These are phyloP conservation scores for Pseudogymnoascus sp. DNA, from an alignment of 2,329 filamentous ascomycete species.

Conservation along the genomic window DNA sequence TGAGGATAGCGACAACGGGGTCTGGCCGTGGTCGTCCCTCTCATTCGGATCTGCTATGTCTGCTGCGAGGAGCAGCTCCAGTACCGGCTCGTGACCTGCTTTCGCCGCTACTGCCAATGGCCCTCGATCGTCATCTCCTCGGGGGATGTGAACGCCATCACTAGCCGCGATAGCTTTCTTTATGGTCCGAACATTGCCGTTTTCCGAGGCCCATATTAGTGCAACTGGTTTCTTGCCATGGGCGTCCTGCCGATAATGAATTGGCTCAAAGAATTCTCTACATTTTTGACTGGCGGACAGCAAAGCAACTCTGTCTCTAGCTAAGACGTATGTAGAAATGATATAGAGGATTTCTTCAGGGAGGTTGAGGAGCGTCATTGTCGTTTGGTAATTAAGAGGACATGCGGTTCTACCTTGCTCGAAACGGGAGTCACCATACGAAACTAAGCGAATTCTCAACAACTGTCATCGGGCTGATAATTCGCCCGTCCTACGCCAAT, in stretches of 20 bases:
- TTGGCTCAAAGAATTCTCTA: background rate
- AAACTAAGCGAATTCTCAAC: background rate
- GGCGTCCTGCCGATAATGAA: background rate
- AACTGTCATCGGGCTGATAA: background rate
- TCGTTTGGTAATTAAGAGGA: background rate
- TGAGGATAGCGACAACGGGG: slow-evolving; percentile 18
- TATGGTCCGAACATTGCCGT: background rate
- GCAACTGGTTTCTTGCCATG: background rate
- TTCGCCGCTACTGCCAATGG: background rate
- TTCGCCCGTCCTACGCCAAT: background rate
- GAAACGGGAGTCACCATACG: background rate
- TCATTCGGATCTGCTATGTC: background rate
- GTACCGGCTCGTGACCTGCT: slow-evolving; percentile 10
- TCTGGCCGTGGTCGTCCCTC: slow-evolving; percentile 11
- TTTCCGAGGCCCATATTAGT: background rate
- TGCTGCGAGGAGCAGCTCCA: slow-evolving; percentile 13
- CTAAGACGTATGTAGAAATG: background rate
- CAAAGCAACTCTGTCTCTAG: background rate
- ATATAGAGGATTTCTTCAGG: background rate
- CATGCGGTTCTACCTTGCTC: background rate
- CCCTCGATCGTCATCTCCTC: background rate
- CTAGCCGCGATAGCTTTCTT: background rate
- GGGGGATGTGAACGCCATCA: background rate
- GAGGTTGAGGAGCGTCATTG: background rate
- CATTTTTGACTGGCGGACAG: background rate